Evolutionary conservation across 139 green algal genomes (phyloP).

Genomic region (Micractinium sp.): DNA sequence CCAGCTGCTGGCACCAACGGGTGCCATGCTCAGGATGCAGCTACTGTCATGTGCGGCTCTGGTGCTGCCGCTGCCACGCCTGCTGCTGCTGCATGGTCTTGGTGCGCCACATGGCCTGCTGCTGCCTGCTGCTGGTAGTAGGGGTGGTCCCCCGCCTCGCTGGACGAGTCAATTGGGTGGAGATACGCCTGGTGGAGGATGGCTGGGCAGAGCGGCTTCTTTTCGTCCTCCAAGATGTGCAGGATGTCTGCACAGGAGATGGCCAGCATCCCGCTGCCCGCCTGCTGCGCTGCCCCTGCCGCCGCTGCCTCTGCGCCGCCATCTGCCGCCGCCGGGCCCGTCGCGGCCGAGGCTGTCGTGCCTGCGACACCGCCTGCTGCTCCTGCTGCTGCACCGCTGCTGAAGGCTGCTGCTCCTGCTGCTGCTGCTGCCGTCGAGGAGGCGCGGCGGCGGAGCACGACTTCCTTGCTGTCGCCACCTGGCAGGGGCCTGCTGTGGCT

Average conservation of each 20-base stretch:
- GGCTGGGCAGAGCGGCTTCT: neutral
- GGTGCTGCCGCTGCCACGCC: neutral
- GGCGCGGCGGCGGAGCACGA: constrained; percentile 13
- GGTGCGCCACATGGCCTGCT: neutral
- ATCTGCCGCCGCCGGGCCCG: neutral
- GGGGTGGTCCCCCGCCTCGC: neutral
- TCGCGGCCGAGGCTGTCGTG: neutral
- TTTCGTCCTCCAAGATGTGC: constrained; percentile 27
- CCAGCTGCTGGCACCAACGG: neutral
- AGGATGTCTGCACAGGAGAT: constrained; percentile 49
- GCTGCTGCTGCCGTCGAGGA: neutral
- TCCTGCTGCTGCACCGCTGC: neutral
- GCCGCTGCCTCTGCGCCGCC: neutral
- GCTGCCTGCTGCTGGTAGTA: neutral
- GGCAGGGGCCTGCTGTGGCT: constrained; percentile 17
- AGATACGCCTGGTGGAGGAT: constrained; percentile 1
- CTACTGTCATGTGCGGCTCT: neutral
- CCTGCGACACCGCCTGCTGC: neutral
- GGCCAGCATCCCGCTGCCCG: neutral
- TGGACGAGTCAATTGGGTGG: neutral
- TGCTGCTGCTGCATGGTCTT: neutral
- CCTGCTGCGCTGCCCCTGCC: neutral
- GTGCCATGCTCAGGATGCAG: neutral
- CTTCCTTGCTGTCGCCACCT: constrained; percentile 30
- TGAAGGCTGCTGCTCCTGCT: neutral